phyloP scores from a whole-genome alignment of 129 eudicot genomes.

The Pittosporum tobira region DNA sequence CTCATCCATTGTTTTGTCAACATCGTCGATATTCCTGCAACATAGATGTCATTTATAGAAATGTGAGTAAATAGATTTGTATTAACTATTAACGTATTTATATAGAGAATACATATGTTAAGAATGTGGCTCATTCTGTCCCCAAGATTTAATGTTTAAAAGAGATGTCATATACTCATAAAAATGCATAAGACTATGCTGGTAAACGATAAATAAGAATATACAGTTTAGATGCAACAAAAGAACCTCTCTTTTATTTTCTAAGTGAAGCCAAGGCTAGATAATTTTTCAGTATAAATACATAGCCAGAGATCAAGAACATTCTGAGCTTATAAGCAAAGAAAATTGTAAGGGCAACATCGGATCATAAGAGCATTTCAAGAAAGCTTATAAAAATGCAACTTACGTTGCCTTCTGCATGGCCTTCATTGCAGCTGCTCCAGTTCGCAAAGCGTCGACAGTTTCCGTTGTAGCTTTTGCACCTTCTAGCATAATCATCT shows the following conservation, averaged over 20 bases:
- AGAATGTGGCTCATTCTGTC: no score
- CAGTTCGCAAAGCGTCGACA: constrained; percentile 29
- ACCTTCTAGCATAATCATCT: constrained; percentile 37
- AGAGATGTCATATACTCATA: not conserved
- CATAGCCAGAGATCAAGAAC: no score
- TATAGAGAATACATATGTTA: no score
- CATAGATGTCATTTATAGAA: not conserved
- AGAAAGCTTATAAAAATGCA: not conserved
- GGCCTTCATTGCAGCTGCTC: constrained; percentile 37
- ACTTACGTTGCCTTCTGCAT: constrained; percentile 36
- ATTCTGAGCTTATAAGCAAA: not conserved
- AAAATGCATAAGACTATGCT: not conserved
- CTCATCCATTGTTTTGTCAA: constrained; percentile 37
- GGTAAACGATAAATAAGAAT: no score
- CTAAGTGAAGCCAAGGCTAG: no score
- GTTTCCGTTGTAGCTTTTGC: constrained; percentile 40
- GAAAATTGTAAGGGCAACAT: not conserved
- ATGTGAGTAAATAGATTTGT: not conserved
- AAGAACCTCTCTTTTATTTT: no score
- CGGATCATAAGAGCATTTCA: no score
- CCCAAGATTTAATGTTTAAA: not conserved
- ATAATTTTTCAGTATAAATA: no score
- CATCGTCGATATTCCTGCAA: constrained; percentile 29
- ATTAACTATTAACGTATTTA: not conserved
- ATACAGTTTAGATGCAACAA: no score